Evolutionary conservation across 441 rosid genomes (phyloP).

Genomic region (Theobroma grandiflorum): DNA sequence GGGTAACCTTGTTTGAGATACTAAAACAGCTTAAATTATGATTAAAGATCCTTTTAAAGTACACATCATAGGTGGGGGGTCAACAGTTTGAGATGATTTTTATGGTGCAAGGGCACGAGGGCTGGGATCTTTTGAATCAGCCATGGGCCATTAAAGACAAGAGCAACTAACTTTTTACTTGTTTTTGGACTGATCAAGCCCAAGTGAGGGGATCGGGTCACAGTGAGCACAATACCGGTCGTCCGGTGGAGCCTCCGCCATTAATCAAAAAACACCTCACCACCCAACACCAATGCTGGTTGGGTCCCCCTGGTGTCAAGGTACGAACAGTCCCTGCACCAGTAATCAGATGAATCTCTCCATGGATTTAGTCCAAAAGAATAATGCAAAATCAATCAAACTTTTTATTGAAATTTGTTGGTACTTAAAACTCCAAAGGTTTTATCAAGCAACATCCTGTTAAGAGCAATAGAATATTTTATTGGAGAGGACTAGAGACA

Average conservation of each 20-base stretch:
- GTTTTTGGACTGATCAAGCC: background rate
- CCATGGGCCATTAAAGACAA: background rate
- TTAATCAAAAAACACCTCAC: background rate
- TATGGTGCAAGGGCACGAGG: slow-evolving; percentile 26
- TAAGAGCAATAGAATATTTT: background rate
- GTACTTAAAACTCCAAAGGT: background rate
- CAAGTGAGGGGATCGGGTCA: no score
- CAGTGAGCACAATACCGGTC: no score
- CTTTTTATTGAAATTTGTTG: background rate
- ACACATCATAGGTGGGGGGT: background rate
- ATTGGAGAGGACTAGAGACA: background rate
- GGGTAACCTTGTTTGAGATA: background rate
- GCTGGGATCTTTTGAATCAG: slow-evolving; percentile 19
- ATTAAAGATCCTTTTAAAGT: background rate
- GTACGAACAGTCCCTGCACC: background rate
- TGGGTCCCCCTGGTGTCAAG: background rate
- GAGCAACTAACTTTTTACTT: background rate
- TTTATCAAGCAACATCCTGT: background rate
- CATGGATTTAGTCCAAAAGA: no score
- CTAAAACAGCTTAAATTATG: background rate
- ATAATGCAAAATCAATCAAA: background rate
- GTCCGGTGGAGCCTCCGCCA: background rate
- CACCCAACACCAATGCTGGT: background rate
- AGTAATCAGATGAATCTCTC: no score
- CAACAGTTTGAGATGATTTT: background rate